Evolutionary conservation across 1,284 basidiomycete species (phyloP).

Genomic region (Puccinia hordei): DNA sequence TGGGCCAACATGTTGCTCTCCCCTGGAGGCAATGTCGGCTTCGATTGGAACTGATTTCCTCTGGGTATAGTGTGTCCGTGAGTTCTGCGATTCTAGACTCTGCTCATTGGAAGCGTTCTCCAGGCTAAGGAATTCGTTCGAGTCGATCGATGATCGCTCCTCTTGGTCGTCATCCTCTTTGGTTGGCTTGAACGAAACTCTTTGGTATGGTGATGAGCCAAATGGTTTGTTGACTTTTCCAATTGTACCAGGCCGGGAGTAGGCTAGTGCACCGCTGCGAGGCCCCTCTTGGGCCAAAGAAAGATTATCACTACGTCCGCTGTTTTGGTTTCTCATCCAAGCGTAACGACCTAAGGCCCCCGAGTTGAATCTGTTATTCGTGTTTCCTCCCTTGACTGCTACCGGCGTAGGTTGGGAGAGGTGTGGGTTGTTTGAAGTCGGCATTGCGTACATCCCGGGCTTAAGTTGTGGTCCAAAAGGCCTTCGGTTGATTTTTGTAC

Average conservation of each 20-base stretch:
- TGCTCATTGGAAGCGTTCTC: slow-evolving; percentile 8
- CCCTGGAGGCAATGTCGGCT: not conserved
- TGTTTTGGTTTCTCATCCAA: slow-evolving; percentile 38
- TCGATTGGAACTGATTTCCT: slow-evolving; percentile 9
- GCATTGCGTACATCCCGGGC: not conserved
- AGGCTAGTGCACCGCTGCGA: slow-evolving; percentile 16
- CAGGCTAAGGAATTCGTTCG: slow-evolving; percentile 13
- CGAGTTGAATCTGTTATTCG: slow-evolving; percentile 27
- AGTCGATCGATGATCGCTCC: slow-evolving; percentile 13
- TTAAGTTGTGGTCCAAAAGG: slow-evolving; percentile 18
- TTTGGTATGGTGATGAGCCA: slow-evolving; percentile 29
- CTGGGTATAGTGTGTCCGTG: not conserved
- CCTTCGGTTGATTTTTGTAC: slow-evolving; percentile 30
- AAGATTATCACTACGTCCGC: not conserved
- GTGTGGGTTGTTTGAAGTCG: slow-evolving; percentile 11
- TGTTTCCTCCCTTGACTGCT: slow-evolving; percentile 8
- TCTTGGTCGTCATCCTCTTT: slow-evolving; percentile 10
- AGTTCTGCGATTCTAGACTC: slow-evolving; percentile 3
- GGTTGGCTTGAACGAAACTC: slow-evolving; percentile 20
- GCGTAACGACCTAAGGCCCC: slow-evolving; percentile 47
- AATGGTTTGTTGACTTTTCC: slow-evolving; percentile 14
- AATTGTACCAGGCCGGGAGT: slow-evolving; percentile 1
- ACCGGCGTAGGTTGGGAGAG: slow-evolving; percentile 15
- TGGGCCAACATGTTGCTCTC: not conserved
- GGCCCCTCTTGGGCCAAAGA: slow-evolving; percentile 6